phyloP scores from a whole-genome alignment of 306 rosid genomes.

The Trifolium repens region DNA sequence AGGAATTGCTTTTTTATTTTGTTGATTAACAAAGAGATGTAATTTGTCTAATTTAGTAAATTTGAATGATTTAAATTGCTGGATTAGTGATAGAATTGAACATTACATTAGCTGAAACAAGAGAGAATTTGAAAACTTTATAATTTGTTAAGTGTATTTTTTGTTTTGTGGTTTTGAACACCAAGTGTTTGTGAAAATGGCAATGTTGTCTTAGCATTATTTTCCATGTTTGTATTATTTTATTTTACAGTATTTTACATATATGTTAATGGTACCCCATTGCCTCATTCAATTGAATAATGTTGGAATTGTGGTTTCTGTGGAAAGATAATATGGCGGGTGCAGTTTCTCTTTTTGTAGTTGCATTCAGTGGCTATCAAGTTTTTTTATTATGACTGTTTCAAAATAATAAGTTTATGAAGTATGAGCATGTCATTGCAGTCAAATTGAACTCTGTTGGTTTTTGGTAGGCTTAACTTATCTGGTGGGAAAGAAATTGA shows the following conservation, averaged over 20 bases:
- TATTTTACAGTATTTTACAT: too few relatives aligned
- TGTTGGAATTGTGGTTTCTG: background rate
- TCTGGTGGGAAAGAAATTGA: conserved; percentile 40
- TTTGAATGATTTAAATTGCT: too few relatives aligned
- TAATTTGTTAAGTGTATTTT: background rate
- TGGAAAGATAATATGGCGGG: background rate
- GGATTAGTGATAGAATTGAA: too few relatives aligned
- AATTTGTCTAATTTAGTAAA: too few relatives aligned
- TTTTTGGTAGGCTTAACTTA: conserved; percentile 19
- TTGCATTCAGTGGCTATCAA: background rate
- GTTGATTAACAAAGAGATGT: too few relatives aligned
- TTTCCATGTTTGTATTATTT: background rate
- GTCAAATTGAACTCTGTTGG: conserved; percentile 31
- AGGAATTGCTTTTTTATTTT: too few relatives aligned
- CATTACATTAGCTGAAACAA: too few relatives aligned
- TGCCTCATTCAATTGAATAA: background rate
- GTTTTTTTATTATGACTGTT: background rate
- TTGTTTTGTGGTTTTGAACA: background rate
- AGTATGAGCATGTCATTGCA: background rate
- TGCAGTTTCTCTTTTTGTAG: background rate
- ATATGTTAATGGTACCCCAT: too few relatives aligned
- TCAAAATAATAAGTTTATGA: background rate
- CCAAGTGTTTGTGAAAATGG: conserved; percentile 3
- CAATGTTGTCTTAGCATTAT: background rate
- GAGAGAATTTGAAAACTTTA: background rate